Evolutionary conservation across 129 eudicot genomes (phyloP).

Genomic region (Silybum marianum): DNA sequence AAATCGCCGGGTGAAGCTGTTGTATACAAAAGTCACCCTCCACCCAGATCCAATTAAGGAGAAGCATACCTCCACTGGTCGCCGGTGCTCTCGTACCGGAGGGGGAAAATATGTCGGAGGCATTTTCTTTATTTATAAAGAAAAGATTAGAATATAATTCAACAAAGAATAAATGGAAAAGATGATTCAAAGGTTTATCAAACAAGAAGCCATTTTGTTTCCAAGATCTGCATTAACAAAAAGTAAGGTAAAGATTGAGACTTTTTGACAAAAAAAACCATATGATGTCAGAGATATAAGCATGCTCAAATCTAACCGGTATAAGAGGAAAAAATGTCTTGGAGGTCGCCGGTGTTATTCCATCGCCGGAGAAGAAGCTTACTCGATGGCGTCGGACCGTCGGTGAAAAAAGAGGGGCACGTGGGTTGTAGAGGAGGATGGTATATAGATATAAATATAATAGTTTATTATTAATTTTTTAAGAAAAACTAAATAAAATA

Average conservation of each 20-base stretch:
- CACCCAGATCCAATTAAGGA: conserved; percentile 72
- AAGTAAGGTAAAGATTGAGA: neutral
- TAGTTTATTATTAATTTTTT: too few species aligned
- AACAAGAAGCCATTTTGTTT: neutral
- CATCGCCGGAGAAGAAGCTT: too few species aligned
- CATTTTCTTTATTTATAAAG: conserved; percentile 52
- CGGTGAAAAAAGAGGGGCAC: too few species aligned
- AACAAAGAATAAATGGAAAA: neutral
- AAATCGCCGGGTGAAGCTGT: conserved; percentile 90
- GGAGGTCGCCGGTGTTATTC: too few species aligned
- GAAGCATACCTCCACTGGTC: conserved; percentile 98
- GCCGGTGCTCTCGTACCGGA: conserved; percentile 96
- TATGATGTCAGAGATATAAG: conserved; percentile 32
- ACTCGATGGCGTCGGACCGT: too few species aligned
- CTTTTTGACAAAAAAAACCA: neutral
- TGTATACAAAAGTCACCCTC: conserved; percentile 94
- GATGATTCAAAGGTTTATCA: neutral
- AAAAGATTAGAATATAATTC: too few species aligned
- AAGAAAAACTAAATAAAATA: too few species aligned
- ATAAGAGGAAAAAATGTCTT: too few species aligned
- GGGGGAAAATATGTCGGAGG: conserved; percentile 78
- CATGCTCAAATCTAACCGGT: conserved; percentile 28
- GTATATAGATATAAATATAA: too few species aligned
- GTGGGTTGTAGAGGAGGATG: too few species aligned
- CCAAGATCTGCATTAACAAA: conserved; percentile 26